Base-by-base conservation (phyloP, 805 yeast species). In the Teunomyces funiuensis region DNA sequence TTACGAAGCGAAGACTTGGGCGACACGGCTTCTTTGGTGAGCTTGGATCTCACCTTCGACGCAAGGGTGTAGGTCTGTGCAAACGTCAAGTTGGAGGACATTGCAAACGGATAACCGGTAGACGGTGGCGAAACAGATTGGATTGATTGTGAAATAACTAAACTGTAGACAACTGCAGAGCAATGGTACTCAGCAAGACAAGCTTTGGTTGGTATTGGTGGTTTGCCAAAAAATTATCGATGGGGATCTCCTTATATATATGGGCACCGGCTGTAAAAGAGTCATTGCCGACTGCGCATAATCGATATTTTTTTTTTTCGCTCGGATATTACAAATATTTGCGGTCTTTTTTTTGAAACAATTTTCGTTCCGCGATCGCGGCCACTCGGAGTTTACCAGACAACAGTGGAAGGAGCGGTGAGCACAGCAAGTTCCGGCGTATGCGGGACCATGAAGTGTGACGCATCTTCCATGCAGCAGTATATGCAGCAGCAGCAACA, bases 11-110 rank as follows among this genome's bases (percentile, higher is more conserved):
- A 65, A 23, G 82, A 75, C 51, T 80, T 83, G 10, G 75, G 74
- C 47, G 72, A 71, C 18, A 76, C 60, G 5, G 87, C 86, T 51
- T 83, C 86, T 41, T 63, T 67, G 33, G 85, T 79, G 18, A 83
- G 73, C 63, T 82, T 83, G 14, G 71, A 53, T 54, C 84, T 79
- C 26, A 84, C 90, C 51, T 69, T 74, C 29, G 83, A 73, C 17
- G 88, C 88, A 40, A 83, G 69, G 10, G 76, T 53, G 59, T 80
- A 83, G 5, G 85, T 68, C 44, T 80, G 78, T 2, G 80, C 71
- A 54, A 72, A 63, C n/a, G 75, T 37, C 36, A 40, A 31, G 34
- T 31, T 31, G 15, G 19, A 17, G n/a, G 25, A 18, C n/a, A 23
- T n/a, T n/a, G n/a, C n/a, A n/a, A n/a, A n/a, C n/a, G n/a, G n/a